Percentiles rank a stretch among this genome's conserved stretches.
phyloP scores from a whole-genome alignment of 2,329 filamentous ascomycete genomes.

The Macrophomina pseudophaseolina region DNA sequence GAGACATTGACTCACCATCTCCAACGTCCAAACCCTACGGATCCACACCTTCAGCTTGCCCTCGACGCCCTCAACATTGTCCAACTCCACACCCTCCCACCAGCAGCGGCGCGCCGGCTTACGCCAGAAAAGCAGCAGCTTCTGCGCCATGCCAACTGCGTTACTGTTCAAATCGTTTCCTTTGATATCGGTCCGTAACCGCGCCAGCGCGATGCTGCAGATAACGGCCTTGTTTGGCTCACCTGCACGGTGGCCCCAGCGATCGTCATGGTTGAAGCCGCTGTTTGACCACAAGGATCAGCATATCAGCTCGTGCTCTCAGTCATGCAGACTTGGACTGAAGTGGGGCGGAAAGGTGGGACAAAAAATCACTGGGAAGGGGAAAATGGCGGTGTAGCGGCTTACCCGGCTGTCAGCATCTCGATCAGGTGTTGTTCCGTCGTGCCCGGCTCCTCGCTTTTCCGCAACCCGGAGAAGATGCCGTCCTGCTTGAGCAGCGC shows the following conservation, averaged over 20 bases:
- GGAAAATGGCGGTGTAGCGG: slow-evolving; percentile 30
- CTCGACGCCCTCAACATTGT: slow-evolving; percentile 86
- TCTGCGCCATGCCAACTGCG: slow-evolving; percentile 97
- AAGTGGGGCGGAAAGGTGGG: slow-evolving; percentile 19
- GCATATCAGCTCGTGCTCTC: slow-evolving; percentile 29
- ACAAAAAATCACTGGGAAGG: slow-evolving; percentile 1
- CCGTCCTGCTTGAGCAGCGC: slow-evolving; percentile 88
- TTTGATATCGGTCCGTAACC: slow-evolving; percentile 87
- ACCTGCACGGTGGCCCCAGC: slow-evolving; percentile 94
- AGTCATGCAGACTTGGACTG: background rate
- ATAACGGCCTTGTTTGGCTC: slow-evolving; percentile 99
- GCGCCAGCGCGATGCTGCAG: slow-evolving; percentile 91
- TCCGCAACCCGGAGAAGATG: slow-evolving; percentile 93
- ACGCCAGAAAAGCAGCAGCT: slow-evolving; percentile 95
- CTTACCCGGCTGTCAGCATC: slow-evolving; percentile 97
- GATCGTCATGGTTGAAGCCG: slow-evolving; percentile 94
- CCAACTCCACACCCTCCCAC: slow-evolving; percentile 97
- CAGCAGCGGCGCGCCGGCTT: slow-evolving; percentile 96
- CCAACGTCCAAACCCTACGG: slow-evolving; percentile 93
- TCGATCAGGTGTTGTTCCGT: slow-evolving; percentile 98
- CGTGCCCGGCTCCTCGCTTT: slow-evolving; percentile 93
- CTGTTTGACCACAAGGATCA: slow-evolving; percentile 52
- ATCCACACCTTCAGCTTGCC: slow-evolving; percentile 98
- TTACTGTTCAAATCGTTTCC: slow-evolving; percentile 76
- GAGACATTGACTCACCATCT: slow-evolving; percentile 70